These are phyloP conservation scores for Durusdinium trenchii DNA, from an alignment of 73 alveolate genomes.

Conservation along the genomic window DNA sequence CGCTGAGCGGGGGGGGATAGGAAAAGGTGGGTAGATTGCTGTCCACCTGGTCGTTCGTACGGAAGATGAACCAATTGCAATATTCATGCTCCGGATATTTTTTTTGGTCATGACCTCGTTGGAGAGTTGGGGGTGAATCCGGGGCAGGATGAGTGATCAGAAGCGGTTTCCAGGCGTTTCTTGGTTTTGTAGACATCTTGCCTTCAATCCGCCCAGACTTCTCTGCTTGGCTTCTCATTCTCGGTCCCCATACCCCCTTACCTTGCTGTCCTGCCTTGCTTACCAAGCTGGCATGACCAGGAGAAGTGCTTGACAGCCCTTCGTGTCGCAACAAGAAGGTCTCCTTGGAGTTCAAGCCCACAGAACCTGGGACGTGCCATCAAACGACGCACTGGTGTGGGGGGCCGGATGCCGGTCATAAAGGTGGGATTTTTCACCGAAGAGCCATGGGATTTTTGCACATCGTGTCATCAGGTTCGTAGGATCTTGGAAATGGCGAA, in stretches of 20 bases:
- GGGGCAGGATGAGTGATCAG: too few species aligned
- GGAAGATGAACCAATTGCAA: too few species aligned
- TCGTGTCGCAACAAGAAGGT: constrained; percentile 41
- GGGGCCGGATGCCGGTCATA: neutral
- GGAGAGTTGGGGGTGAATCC: neutral
- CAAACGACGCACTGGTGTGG: too few species aligned
- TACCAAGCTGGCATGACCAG: neutral
- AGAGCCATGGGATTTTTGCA: neutral
- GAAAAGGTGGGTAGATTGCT: neutral
- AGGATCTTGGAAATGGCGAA: neutral
- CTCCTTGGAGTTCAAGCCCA: constrained; percentile 92
- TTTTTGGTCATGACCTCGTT: neutral
- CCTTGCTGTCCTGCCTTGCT: too few species aligned
- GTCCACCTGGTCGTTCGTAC: too few species aligned
- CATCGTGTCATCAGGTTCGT: neutral
- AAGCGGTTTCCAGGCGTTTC: too few species aligned
- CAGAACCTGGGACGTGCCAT: neutral
- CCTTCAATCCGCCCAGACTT: too few species aligned
- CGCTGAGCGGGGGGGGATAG: neutral
- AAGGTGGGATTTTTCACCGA: neutral
- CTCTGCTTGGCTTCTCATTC: too few species aligned
- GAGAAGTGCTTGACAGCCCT: constrained; percentile 53
- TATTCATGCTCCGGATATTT: too few species aligned
- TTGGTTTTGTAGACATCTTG: too few species aligned
- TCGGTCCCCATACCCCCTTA: too few species aligned